Percentiles rank a stretch among this genome's conserved stretches.
phyloP scores from a whole-genome alignment of 352 stramenopile species.

The Phytophthora parvispora region DNA sequence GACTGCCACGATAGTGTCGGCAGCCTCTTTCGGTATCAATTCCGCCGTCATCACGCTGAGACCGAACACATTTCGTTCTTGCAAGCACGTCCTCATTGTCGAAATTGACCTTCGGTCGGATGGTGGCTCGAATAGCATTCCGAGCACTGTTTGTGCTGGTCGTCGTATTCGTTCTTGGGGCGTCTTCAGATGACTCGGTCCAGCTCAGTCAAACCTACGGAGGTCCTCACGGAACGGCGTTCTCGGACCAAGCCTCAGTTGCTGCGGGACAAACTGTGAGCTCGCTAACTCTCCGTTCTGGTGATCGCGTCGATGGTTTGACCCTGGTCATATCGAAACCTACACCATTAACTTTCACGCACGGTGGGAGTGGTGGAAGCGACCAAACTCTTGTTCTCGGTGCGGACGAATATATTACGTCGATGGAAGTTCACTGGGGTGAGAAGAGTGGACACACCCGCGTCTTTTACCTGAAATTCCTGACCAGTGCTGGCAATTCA shows the following conservation, averaged over 20 bases:
- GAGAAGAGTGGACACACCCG: constrained; percentile 21
- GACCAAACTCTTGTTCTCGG: constrained; percentile 17
- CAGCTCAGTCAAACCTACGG: constrained; percentile 28
- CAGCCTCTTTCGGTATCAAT: neutral
- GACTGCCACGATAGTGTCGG: constrained; percentile 10
- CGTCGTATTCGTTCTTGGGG: neutral
- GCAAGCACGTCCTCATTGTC: constrained; percentile 1
- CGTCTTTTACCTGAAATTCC: constrained; percentile 32
- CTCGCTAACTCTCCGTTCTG: constrained; percentile 26
- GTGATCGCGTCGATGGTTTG: constrained; percentile 24
- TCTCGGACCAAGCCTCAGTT: constrained; percentile 27
- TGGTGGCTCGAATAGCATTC: neutral
- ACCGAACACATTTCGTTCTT: constrained; percentile 4
- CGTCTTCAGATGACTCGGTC: constrained; percentile 16
- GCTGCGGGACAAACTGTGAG: constrained; percentile 14
- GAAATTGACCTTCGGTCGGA: neutral
- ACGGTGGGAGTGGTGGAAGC: constrained; percentile 18
- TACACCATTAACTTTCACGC: constrained; percentile 15
- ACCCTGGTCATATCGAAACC: constrained; percentile 18
- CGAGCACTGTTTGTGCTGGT: neutral
- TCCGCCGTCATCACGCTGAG: constrained; percentile 13
- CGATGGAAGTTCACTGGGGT: constrained; percentile 31
- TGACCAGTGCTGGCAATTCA: constrained; percentile 21
- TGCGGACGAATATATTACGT: constrained; percentile 21
- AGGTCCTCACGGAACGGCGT: constrained; percentile 23